These are phyloP conservation scores for Fusarium tupiense DNA, from an alignment of 2,329 filamentous ascomycete species.

Conservation along the genomic window DNA sequence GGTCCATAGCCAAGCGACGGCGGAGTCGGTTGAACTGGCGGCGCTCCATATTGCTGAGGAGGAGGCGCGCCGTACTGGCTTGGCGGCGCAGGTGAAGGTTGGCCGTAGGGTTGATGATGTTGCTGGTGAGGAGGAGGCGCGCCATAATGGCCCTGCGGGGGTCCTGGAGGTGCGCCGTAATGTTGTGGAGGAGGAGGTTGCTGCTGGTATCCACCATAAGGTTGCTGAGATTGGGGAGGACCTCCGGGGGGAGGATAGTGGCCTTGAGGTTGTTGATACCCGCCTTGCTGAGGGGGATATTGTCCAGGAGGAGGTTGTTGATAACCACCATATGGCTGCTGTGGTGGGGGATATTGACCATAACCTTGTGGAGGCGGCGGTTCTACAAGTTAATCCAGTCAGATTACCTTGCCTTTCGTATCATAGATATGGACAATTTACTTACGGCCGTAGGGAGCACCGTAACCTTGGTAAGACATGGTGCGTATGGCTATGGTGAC, in stretches of 20 bases:
- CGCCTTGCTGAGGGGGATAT: slow-evolving; percentile 45
- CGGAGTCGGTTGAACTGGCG: slow-evolving; percentile 63
- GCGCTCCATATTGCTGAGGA: slow-evolving; percentile 52
- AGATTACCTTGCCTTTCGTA: slow-evolving; percentile 7
- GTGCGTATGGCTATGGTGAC: slow-evolving; percentile 26
- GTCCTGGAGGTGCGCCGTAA: slow-evolving; percentile 45
- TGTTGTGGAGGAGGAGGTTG: slow-evolving; percentile 46
- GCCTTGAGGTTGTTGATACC: slow-evolving; percentile 49
- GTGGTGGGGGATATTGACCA: slow-evolving; percentile 48
- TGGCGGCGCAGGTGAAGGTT: slow-evolving; percentile 41
- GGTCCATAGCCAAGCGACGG: slow-evolving; percentile 80
- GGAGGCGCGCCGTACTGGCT: slow-evolving; percentile 47
- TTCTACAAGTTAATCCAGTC: slow-evolving; percentile 13
- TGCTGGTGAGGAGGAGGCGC: slow-evolving; percentile 50
- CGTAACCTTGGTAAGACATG: slow-evolving; percentile 52
- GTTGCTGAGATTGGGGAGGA: slow-evolving; percentile 43
- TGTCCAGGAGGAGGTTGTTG: slow-evolving; percentile 48
- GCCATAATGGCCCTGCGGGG: slow-evolving; percentile 51
- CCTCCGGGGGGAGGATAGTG: slow-evolving; percentile 48
- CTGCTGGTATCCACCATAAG: slow-evolving; percentile 48
- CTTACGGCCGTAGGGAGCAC: slow-evolving; percentile 49
- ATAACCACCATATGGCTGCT: slow-evolving; percentile 46
- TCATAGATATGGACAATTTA: slow-evolving; percentile 16
- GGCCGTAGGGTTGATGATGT: slow-evolving; percentile 29
- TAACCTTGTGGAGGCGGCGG: slow-evolving; percentile 53